Percentiles rank a stretch among this genome's conserved stretches.
phyloP scores from a whole-genome alignment of 2,329 filamentous ascomycete species.

The Phialophora tarda region DNA sequence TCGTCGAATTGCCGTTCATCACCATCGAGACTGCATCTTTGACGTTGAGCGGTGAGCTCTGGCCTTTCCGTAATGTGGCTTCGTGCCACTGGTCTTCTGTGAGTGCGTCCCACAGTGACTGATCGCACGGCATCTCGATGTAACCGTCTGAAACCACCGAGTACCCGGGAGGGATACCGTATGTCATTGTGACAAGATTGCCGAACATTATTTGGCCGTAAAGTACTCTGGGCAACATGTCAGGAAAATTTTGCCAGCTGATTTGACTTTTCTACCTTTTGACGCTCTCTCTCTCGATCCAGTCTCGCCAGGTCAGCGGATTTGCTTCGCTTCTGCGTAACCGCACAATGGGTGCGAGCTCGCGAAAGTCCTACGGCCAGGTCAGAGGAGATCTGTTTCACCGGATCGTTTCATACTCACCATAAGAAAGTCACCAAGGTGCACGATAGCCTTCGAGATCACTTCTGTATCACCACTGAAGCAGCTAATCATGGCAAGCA shows the following conservation, averaged over 20 bases:
- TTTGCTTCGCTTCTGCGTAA: slow-evolving; percentile 16
- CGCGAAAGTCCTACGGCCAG: slow-evolving; percentile 26
- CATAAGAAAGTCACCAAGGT: slow-evolving; percentile 32
- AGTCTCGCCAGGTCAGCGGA: slow-evolving; percentile 41
- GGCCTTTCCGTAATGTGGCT: slow-evolving; percentile 21
- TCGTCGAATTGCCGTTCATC: slow-evolving; percentile 39
- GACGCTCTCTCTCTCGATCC: slow-evolving; percentile 42
- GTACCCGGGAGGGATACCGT: slow-evolving; percentile 44
- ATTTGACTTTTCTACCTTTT: slow-evolving; percentile 32
- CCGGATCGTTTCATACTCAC: slow-evolving; percentile 5
- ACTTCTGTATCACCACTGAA: slow-evolving; percentile 41
- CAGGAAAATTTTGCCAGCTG: slow-evolving; percentile 1
- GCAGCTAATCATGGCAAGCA: slow-evolving; percentile 42
- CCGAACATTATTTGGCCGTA: slow-evolving; percentile 45
- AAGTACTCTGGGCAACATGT: slow-evolving; percentile 37
- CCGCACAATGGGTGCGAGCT: slow-evolving; percentile 25
- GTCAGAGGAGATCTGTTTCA: neutral
- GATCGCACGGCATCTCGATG: slow-evolving; percentile 45
- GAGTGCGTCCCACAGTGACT: slow-evolving; percentile 44
- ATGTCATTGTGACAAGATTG: slow-evolving; percentile 44
- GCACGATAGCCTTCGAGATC: slow-evolving; percentile 38
- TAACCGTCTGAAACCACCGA: slow-evolving; percentile 45
- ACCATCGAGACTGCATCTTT: slow-evolving; percentile 40
- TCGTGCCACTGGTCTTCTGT: slow-evolving; percentile 42
- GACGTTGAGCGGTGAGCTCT: slow-evolving; percentile 32